phyloP scores from a whole-genome alignment of 176 grass and related monocot genomes.

The Hordeum marinum region DNA sequence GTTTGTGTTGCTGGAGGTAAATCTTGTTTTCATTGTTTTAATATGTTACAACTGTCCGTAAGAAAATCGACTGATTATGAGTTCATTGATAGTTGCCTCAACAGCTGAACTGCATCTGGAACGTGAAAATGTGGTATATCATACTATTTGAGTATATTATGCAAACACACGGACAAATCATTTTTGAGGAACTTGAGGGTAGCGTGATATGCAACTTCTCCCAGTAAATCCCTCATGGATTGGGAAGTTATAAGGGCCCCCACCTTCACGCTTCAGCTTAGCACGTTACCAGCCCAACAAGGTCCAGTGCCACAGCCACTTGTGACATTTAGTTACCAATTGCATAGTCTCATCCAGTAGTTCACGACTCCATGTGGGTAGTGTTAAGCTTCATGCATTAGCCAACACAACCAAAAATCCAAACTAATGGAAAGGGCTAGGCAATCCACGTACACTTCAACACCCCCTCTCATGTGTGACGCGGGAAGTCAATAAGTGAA shows the following conservation, averaged over 20 bases:
- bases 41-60: background rate
- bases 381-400: too few species aligned
- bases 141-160: background rate
- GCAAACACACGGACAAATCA: background rate
- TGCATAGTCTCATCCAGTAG: background rate
- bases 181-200: background rate
- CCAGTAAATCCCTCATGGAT: background rate
- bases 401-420: too few species aligned
- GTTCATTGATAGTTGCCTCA: background rate
- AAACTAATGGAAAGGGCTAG: too few species aligned
- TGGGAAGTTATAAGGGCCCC: background rate
- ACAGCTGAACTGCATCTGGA: conserved; percentile 5
- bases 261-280: background rate
- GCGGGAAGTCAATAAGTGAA: too few species aligned
- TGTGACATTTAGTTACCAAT: background rate
- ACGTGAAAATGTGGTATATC: conserved; percentile 2
- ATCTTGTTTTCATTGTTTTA: background rate
- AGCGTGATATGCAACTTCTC: background rate
- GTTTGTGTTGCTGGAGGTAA: conserved; percentile 92
- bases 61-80: background rate
- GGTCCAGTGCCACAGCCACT: background rate
- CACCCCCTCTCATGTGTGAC: too few species aligned
- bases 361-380: background rate
- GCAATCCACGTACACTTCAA: too few species aligned
- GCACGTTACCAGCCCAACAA: background rate